These are phyloP conservation scores for Eragrostis tef DNA, from an alignment of 202 grass and related monocot genomes.

Conservation along the genomic window DNA sequence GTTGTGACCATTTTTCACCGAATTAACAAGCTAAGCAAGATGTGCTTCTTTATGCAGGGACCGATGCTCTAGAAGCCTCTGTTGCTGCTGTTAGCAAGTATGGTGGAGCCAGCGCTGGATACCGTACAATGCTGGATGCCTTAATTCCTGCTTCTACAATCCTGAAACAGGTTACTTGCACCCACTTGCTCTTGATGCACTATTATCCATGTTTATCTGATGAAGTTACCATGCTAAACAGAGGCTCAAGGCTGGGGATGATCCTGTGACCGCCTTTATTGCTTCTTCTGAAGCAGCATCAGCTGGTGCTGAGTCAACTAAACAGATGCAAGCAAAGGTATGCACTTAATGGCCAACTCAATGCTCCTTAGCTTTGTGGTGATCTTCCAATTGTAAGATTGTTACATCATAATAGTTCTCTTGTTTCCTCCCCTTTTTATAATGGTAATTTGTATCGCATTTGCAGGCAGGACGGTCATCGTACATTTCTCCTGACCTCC, in stretches of 20 bases:
- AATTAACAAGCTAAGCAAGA: slow-evolving; percentile 31
- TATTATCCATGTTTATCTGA: slow-evolving; percentile 31
- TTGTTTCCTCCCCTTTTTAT: not conserved
- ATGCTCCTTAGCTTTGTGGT: not conserved
- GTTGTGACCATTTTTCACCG: not conserved
- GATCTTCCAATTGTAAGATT: not conserved
- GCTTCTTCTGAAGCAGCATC: slow-evolving; percentile 86
- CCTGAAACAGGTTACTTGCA: slow-evolving; percentile 67
- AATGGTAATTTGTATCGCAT: slow-evolving; percentile 4
- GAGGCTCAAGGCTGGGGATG: slow-evolving; percentile 82
- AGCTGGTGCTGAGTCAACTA: slow-evolving; percentile 87
- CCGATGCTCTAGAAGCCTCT: slow-evolving; percentile 83
- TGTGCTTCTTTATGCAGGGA: slow-evolving; percentile 59
- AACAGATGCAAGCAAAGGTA: slow-evolving; percentile 96
- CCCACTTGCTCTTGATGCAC: slow-evolving; percentile 1
- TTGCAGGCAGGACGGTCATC: slow-evolving; percentile 90
- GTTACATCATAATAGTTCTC: not conserved
- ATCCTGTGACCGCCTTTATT: slow-evolving; percentile 76
- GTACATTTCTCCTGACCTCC: slow-evolving; percentile 65
- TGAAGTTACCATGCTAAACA: slow-evolving; percentile 49
- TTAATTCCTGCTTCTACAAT: slow-evolving; percentile 87
- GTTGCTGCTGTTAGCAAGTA: slow-evolving; percentile 94
- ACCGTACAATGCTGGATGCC: slow-evolving; percentile 97
- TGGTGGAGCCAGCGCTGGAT: slow-evolving; percentile 82
- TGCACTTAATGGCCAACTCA: not conserved